Base-by-base conservation (phyloP, 305 asterid genomes). In the Stenogyne calaminthoides region DNA sequence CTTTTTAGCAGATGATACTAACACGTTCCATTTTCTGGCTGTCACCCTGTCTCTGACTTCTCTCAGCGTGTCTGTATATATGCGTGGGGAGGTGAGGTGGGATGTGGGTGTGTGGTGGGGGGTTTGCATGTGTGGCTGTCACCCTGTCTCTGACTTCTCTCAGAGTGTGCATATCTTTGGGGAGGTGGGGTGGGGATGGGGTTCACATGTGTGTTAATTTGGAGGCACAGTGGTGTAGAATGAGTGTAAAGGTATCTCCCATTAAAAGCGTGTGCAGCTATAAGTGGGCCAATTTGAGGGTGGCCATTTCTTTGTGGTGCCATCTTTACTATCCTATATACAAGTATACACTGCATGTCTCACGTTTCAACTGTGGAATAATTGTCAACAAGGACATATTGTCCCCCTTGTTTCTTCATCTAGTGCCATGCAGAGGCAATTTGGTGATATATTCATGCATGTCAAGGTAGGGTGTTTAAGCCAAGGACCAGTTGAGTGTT, bases 381-480 rank as follows among this genome's bases (percentile, higher is more conserved):
- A 10, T 56, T 56, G 3, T 20, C 3, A 4, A 32, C 36, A 8
- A 20, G n/a, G 6, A 22, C 32, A 7, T 9, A 6, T 5, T 44
- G 34, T 15, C 20, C 18, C 22, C 18, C 6, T 18, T 39, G 27
- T 19, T 16, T 47, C 3, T 8, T 44, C 16, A 37, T 64, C 56
- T 64, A 22, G 20, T 52, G 36, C 73, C 73, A 9, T 52, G 34
- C 42, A 56, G 42, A 56, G 62, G 27, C 37, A 56, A 11, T 56
- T 49, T 18, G 61, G 34, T 42, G 36, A 32, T 5, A 32, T 5
- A 5, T 5, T 51, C 34, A 5, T 32, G 18, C 15, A 9, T 15
- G 3, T 14, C 20, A 10, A 47, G 40, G 40, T 46, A 15, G 58
- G 40, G 40, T n/a, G 5, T 49, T 47, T 19, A 66, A 25, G 25